These are phyloP conservation scores for Aspergillus pseudoterreus DNA, from an alignment of 2,329 filamentous ascomycete species.

Conservation along the genomic window DNA sequence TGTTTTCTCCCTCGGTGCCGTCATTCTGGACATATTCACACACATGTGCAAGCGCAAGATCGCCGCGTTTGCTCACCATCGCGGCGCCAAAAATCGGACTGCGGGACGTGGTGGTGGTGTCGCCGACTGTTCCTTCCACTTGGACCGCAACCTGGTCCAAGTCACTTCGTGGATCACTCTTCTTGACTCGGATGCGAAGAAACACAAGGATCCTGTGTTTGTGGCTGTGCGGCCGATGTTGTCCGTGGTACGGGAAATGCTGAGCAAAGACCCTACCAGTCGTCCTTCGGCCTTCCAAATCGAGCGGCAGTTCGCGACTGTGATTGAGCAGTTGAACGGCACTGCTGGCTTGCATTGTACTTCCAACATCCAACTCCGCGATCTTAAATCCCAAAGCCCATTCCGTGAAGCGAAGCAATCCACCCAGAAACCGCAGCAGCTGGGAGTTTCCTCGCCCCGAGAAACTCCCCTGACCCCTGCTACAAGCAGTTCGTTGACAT, in stretches of 20 bases:
- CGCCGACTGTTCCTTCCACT: conserved; percentile 57
- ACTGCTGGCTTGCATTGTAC: conserved; percentile 13
- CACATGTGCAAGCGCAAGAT: conserved; percentile 56
- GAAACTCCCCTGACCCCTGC: neutral
- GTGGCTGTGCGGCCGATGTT: conserved; percentile 38
- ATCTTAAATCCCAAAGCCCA: neutral
- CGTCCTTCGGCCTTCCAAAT: conserved; percentile 32
- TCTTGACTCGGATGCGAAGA: conserved; percentile 47
- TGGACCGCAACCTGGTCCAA: conserved; percentile 48
- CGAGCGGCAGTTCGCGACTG: conserved; percentile 15
- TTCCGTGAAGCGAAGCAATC: neutral
- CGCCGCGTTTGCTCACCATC: conserved; percentile 54
- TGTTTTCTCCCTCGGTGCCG: conserved; percentile 57
- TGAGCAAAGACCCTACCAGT: conserved; percentile 29
- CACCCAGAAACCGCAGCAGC: neutral
- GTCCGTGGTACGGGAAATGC: conserved; percentile 35
- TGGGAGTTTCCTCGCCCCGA: neutral
- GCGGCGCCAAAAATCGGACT: conserved; percentile 50
- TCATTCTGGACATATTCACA: conserved; percentile 58
- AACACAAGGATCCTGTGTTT: conserved; percentile 37
- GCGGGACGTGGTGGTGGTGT: conserved; percentile 46
- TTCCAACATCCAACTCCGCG: conserved; percentile 9
- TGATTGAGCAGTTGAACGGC: conserved; percentile 9
- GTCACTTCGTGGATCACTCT: conserved; percentile 55
- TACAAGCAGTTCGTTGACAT: neutral